phyloP scores from a whole-genome alignment of 768 basidiomycete genomes.

The Pleurotus cornucopiae region DNA sequence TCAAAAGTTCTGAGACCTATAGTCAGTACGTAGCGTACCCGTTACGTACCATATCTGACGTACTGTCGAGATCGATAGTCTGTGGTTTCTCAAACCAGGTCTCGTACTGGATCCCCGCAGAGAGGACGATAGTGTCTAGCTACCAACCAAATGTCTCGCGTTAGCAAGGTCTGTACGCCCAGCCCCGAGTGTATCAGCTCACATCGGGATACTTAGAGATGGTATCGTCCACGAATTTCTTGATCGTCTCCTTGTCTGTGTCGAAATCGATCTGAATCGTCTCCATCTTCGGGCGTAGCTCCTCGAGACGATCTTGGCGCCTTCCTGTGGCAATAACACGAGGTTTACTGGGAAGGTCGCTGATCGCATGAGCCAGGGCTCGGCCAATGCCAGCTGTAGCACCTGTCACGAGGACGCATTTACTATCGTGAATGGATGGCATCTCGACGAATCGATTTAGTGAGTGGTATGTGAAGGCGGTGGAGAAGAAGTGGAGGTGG shows the following conservation, averaged over 20 bases:
- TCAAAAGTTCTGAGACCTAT: constrained; percentile 28
- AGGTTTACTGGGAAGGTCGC: constrained; percentile 19
- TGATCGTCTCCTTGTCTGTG: constrained; percentile 20
- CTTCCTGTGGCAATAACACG: constrained; percentile 34
- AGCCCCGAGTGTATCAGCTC: too few species aligned
- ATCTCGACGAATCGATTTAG: not conserved
- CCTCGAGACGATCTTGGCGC: constrained; percentile 24
- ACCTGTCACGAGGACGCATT: constrained; percentile 20
- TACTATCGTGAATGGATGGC: constrained; percentile 12
- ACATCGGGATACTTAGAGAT: constrained; percentile 11
- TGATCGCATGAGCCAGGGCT: constrained; percentile 2
- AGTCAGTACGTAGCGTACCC: not conserved
- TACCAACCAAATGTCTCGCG: constrained; percentile 13
- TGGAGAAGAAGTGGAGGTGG: too few species aligned
- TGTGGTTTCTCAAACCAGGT: constrained; percentile 38
- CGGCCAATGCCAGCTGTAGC: constrained; percentile 12
- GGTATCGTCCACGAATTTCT: constrained; percentile 23
- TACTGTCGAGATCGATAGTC: constrained; percentile 34
- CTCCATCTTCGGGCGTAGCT: constrained; percentile 16
- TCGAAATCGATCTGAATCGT: constrained; percentile 28
- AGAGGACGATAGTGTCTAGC: constrained; percentile 53
- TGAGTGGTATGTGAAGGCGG: too few species aligned
- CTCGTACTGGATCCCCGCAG: constrained; percentile 50
- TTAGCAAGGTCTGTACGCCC: too few species aligned
- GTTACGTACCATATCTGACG: not conserved